Conservation (phyloP, 257 asterid genomes). For the Solanum pennellii region DNA sequence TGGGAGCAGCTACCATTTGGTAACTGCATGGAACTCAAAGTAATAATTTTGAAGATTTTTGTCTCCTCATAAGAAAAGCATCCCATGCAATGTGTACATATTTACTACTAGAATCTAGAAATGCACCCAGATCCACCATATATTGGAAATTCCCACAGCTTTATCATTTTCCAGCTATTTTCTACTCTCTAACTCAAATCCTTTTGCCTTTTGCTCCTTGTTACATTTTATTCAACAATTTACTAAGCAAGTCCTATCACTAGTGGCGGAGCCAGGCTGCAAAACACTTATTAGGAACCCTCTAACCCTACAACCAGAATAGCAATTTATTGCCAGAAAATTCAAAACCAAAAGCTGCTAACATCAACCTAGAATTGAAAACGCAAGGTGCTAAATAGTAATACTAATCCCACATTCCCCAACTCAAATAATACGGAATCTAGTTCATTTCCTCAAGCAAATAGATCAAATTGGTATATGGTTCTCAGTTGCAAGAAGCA, state of each 20-base stretch:
- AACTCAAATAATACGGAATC: not conserved
- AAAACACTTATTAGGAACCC: not conserved
- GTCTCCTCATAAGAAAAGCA: not conserved
- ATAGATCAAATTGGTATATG: not conserved
- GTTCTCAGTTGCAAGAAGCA: not conserved
- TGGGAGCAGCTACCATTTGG: not conserved
- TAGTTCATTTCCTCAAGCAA: not conserved
- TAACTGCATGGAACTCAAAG: not conserved
- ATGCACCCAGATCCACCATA: not conserved
- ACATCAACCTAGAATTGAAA: not conserved
- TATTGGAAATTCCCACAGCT: not conserved
- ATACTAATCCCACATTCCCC: not conserved
- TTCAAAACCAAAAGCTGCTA: not conserved
- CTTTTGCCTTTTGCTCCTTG: not conserved
- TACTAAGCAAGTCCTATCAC: not conserved
- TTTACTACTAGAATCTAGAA: not conserved
- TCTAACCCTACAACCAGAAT: not conserved
- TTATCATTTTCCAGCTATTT: not conserved
- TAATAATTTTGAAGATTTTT: not conserved
- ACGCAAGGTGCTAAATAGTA: not conserved
- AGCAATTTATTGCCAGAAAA: not conserved
- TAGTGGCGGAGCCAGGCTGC: not conserved
- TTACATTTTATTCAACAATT: not conserved
- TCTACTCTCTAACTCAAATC: not conserved
- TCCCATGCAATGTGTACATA: not conserved